Conservation (phyloP, 1,284 basidiomycete species). For the Rhodotorula sp. region DNA sequence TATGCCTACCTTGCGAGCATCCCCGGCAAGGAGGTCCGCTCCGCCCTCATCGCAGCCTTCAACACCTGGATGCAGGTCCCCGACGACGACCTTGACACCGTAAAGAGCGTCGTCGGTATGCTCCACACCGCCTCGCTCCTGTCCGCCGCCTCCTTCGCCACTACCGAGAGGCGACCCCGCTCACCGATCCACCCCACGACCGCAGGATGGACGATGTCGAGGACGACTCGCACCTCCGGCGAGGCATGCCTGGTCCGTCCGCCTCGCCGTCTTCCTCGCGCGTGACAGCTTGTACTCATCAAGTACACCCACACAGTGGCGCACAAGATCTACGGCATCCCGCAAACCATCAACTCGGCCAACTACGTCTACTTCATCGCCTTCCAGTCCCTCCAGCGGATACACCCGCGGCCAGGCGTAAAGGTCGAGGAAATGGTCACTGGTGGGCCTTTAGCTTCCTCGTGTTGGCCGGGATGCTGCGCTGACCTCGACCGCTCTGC, state of each 20-base stretch:
- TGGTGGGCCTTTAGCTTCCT: slow-evolving; percentile 35
- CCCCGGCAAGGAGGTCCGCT: slow-evolving; percentile 91
- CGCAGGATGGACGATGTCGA: slow-evolving; percentile 94
- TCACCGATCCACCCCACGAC: not conserved
- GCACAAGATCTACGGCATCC: slow-evolving; percentile 92
- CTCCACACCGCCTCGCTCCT: slow-evolving; percentile 91
- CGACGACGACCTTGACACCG: slow-evolving; percentile 66
- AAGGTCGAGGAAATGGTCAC: slow-evolving; percentile 48
- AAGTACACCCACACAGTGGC: slow-evolving; percentile 62
- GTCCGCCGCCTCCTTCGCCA: slow-evolving; percentile 56
- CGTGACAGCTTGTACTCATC: not conserved
- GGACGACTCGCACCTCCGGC: slow-evolving; percentile 85
- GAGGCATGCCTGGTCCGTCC: slow-evolving; percentile 73
- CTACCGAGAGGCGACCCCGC: not conserved
- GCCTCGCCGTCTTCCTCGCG: not conserved
- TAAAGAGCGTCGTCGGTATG: slow-evolving; percentile 84
- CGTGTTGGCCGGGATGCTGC: not conserved
- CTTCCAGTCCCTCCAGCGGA: slow-evolving; percentile 66
- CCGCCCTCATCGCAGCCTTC: slow-evolving; percentile 89
- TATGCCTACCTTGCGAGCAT: slow-evolving; percentile 81
- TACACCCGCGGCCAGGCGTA: slow-evolving; percentile 29
- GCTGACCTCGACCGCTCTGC: slow-evolving; percentile 29
- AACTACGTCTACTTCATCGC: slow-evolving; percentile 96
- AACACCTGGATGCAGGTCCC: slow-evolving; percentile 89
- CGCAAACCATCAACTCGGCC: slow-evolving; percentile 96